phyloP scores from a whole-genome alignment of 164 flowering plant species.

The Annona cherimola region DNA sequence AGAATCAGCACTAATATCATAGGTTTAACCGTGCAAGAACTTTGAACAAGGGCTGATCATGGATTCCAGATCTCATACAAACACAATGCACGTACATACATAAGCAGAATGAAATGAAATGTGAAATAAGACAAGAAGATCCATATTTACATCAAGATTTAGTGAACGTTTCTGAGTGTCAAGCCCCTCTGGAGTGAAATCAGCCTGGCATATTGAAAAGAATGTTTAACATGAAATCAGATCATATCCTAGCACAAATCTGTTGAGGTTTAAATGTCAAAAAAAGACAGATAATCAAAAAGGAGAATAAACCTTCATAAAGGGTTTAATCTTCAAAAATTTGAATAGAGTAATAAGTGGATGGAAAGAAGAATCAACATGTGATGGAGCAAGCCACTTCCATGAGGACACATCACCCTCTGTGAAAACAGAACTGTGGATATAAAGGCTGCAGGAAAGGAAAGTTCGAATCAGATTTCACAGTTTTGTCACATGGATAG shows the following conservation, averaged over 20 bases:
- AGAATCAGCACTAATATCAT: background rate
- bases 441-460: constrained; percentile 46
- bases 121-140: background rate
- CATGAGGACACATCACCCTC: constrained; percentile 42
- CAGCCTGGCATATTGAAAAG: constrained; percentile 43
- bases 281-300: background rate
- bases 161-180: constrained; percentile 44
- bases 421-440: constrained; percentile 53
- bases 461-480: background rate
- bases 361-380: constrained; percentile 36
- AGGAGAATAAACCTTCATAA: constrained; percentile 37
- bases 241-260: background rate
- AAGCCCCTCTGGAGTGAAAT: constrained; percentile 67
- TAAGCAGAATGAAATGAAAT: background rate
- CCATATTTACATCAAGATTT: constrained; percentile 37
- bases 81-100: background rate
- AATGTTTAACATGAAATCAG: constrained; percentile 1
- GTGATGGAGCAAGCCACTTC: constrained; percentile 33
- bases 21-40: background rate
- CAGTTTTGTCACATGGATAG: too few relatives aligned
- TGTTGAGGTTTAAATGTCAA: background rate
- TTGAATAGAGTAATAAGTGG: constrained; percentile 52
- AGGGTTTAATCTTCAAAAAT: constrained; percentile 47
- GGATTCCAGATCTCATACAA: background rate
- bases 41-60: too few relatives aligned